Conservation (phyloP, 441 rosid species). For the Gossypium gossypioides region DNA sequence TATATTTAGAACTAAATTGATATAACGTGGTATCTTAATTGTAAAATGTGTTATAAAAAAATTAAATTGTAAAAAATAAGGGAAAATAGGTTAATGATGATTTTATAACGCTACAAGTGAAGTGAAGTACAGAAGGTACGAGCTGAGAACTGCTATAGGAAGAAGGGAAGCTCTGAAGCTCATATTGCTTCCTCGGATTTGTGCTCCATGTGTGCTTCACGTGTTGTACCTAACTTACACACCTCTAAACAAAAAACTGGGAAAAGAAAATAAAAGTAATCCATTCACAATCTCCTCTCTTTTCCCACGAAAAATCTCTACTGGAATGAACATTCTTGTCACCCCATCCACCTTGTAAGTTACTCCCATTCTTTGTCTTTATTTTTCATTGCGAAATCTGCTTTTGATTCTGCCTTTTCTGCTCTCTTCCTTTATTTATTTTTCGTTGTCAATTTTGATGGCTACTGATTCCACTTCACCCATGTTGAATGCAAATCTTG, state of each 20-base stretch:
- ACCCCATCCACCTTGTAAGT: slow-evolving; percentile 14
- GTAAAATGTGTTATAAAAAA: no score
- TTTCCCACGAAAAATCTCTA: background rate
- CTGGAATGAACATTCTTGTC: background rate
- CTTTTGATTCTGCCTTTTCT: background rate
- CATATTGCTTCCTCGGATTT: background rate
- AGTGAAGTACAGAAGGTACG: no score
- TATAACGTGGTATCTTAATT: no score
- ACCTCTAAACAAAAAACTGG: background rate
- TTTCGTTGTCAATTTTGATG: background rate
- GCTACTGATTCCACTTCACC: background rate
- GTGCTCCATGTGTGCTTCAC: background rate
- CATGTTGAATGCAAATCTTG: background rate
- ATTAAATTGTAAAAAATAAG: no score
- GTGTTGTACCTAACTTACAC: background rate
- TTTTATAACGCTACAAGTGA: no score
- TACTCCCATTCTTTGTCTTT: background rate
- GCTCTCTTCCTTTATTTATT: background rate
- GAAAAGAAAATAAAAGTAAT: background rate
- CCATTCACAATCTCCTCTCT: background rate
- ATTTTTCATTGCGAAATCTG: background rate
- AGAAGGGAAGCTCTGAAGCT: background rate
- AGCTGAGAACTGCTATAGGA: no score
- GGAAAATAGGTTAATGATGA: no score
- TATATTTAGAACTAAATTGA: no score